A percentile compares a stretch with the other conserved stretches of the same genome.
Evolutionary conservation across 441 rosid species (phyloP).

Genomic region (Pelargonium citronellum): DNA sequence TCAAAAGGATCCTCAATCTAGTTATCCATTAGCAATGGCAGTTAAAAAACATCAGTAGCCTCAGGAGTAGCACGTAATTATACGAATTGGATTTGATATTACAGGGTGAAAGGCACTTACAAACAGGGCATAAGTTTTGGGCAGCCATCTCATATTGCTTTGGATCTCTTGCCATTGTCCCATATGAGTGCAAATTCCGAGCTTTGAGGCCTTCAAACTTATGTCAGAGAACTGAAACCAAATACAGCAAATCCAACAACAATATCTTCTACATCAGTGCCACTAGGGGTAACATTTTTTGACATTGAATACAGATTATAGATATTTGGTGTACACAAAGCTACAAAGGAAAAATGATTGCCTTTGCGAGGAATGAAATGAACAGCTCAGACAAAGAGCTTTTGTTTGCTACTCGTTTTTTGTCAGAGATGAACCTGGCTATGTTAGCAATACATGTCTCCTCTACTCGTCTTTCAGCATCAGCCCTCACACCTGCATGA

Average conservation of each 20-base stretch:
- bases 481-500: slow-evolving; percentile 54
- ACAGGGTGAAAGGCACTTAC: slow-evolving; percentile 33
- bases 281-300: too few relatives aligned
- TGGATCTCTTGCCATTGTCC: slow-evolving; percentile 61
- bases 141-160: slow-evolving; percentile 71
- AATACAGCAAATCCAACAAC: too few relatives aligned
- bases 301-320: too few relatives aligned
- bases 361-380: slow-evolving; percentile 75
- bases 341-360: slow-evolving; percentile 17
- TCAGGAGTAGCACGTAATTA: neutral
- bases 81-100: too few relatives aligned
- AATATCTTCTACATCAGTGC: too few relatives aligned
- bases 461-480: slow-evolving; percentile 53
- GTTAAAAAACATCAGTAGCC: neutral
- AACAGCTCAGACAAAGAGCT: slow-evolving; percentile 75
- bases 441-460: slow-evolving; percentile 52
- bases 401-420: slow-evolving; percentile 36
- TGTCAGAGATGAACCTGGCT: slow-evolving; percentile 41
- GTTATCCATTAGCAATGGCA: slow-evolving; percentile 16
- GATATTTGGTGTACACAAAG: too few relatives aligned
- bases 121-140: slow-evolving; percentile 60
- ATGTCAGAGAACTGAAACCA: slow-evolving; percentile 53
- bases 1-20: slow-evolving; percentile 94
- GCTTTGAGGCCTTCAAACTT: slow-evolving; percentile 38
- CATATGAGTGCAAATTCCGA: slow-evolving; percentile 67